Evolutionary conservation across 148 eudicot genomes (phyloP), one percentile per base, ranked within the genome.

Genomic region (Camellia lanceoleosa): DNA sequence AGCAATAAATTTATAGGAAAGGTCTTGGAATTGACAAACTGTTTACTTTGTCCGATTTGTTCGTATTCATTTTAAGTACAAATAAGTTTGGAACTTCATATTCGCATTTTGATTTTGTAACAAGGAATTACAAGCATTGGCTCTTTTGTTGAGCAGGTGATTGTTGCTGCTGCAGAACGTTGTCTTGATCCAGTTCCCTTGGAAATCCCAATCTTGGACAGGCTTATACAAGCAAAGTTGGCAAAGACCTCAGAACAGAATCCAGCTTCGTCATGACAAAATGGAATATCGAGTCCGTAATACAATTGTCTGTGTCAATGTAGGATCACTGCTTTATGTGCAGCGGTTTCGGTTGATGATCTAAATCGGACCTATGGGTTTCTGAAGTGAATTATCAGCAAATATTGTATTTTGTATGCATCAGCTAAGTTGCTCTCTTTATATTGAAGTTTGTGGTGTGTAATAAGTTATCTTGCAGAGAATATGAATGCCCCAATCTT

Each of bases 131-230:
- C 79, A 73, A 63, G 58, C 49, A 42, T 52, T 65, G 16, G 64
- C 71, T 43, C 14, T 63, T 61, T 55, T 74, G 78, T 71, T 59
- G 85, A 82, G 68, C 93, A 97, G 99, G 97, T 96, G 69, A 82
- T 97, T 46, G 92, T 91, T 52, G 92, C 91, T 73, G 90, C 92
- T 66, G 92, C 94, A 0, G 98, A 94, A 80, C 99, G 99, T 60
- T 92, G 97, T 81, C 87, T 92, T 59, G 99, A 97, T 83, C 94
- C 99, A 68, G 87, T 79, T 80, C 91, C 97, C 38, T 76, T 97
- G 87, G 99, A 97, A 78, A 85, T 91, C 16, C 86, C 99, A 12
- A 91, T 97, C 76, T 78, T 97, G 80, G 99, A 97, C 86, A 90
- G 88, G 79, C 95, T 97, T 49, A 84, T 92, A 76, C 94, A 92